Evolutionary conservation across 345 rosid species (phyloP).

Genomic region (Brassica rapa): DNA sequence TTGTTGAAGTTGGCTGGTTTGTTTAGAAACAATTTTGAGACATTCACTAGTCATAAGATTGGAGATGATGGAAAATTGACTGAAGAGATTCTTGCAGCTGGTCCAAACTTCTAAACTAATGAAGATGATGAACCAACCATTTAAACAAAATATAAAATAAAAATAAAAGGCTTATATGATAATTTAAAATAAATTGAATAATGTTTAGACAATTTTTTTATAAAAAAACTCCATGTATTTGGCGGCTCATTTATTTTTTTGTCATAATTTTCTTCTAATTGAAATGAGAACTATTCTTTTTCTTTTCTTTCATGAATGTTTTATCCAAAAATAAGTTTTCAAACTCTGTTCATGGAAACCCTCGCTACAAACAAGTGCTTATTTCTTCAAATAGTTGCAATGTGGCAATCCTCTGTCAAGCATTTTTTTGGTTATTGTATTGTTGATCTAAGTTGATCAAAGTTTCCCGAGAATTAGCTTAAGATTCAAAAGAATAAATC

Average conservation of each 20-base stretch:
- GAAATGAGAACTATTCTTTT: constrained; percentile 20
- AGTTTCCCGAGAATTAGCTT: neutral
- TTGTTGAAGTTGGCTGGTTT: constrained; percentile 82
- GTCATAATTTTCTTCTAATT: neutral
- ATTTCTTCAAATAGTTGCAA: neutral
- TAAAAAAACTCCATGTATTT: neutral
- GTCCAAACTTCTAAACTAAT: constrained; percentile 55
- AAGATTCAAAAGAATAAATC: neutral
- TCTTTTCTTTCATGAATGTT: neutral
- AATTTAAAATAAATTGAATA: neutral
- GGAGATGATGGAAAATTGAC: constrained; percentile 75
- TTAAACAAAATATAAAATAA: neutral
- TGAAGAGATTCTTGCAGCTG: constrained; percentile 80
- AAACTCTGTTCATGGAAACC: neutral
- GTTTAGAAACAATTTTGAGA: constrained; percentile 77
- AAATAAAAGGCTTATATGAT: neutral
- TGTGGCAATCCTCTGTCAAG: neutral
- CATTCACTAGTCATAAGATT: constrained; percentile 74
- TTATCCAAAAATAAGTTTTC: neutral
- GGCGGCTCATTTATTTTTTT: neutral
- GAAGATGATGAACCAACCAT: neutral
- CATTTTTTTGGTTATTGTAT: neutral
- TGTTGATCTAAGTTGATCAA: neutral
- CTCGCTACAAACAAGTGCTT: neutral
- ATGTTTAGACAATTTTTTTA: neutral